Conservation (phyloP, 2,329 filamentous ascomycete species). For the Arthrocladium fulminans region DNA sequence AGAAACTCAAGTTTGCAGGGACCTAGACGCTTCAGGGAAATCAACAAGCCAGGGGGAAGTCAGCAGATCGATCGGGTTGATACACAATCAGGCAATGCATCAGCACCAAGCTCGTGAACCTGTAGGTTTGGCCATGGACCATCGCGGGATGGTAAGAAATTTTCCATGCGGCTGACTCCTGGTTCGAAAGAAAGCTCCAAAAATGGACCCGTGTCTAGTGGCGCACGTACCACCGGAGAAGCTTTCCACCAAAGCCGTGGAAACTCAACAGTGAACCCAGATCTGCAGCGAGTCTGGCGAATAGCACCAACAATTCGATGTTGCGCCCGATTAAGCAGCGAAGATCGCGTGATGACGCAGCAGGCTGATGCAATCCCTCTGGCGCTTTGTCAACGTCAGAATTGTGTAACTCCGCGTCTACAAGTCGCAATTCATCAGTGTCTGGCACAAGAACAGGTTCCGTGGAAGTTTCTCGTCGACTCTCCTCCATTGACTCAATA, state of each 20-base stretch:
- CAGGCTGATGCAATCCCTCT: not conserved
- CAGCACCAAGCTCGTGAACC: conserved; percentile 4
- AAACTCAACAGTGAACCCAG: not conserved
- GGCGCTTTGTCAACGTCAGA: not conserved
- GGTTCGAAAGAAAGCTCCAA: not conserved
- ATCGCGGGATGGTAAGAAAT: not conserved
- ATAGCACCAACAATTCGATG: not conserved
- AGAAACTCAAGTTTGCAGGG: conserved; percentile 5
- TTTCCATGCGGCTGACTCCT: conserved; percentile 1
- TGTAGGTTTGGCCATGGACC: not conserved
- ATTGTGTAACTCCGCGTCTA: not conserved
- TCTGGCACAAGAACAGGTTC: too few species aligned
- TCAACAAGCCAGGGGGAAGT: not conserved
- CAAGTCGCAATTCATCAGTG: too few species aligned
- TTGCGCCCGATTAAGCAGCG: too few species aligned
- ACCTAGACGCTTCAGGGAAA: not conserved
- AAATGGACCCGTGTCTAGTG: not conserved
- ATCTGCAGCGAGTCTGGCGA: too few species aligned
- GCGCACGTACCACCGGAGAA: not conserved
- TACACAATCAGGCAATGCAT: not conserved
- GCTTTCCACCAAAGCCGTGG: not conserved
- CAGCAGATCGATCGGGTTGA: conserved; percentile 1
- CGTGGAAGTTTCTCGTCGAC: too few species aligned
- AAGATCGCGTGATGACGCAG: not conserved
- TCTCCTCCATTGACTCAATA: too few species aligned